phyloP scores from a whole-genome alignment of 805 yeast genomes.

The Zygotorulaspora florentina region DNA sequence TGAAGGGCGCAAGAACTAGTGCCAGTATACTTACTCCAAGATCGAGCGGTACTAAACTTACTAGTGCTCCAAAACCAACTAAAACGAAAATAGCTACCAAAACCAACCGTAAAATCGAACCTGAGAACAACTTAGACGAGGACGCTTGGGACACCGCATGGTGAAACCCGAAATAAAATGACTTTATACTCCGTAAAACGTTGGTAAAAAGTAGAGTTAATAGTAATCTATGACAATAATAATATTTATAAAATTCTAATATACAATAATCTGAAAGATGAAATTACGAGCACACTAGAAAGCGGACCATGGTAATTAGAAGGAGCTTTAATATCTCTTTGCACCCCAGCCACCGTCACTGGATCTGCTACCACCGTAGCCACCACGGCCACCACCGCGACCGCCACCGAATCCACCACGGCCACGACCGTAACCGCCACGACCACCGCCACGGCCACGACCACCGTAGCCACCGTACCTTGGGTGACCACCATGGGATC shows the following conservation, averaged over 20 bases:
- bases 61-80: constrained; percentile 1
- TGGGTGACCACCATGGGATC: constrained; percentile 63
- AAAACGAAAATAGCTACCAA: not conserved
- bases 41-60: not conserved
- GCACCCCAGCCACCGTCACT: constrained; percentile 40
- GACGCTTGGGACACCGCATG: constrained; percentile 30
- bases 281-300: not conserved
- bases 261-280: not conserved
- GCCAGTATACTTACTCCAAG: constrained; percentile 9
- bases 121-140: constrained; percentile 12
- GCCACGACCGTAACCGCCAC: constrained; percentile 42
- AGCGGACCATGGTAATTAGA: not conserved
- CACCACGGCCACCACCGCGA: constrained; percentile 37
- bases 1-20: not conserved
- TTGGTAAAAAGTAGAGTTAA: constrained; percentile 8
- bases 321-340: constrained; percentile 17
- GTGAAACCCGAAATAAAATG: constrained; percentile 7
- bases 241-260: not conserved
- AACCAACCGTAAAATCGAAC: constrained; percentile 1
- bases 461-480: constrained; percentile 56
- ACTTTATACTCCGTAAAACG: not conserved
- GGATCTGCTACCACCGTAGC: constrained; percentile 35
- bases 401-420: constrained; percentile 40
- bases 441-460: constrained; percentile 45
- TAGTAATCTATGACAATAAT: constrained; percentile 9